Evolutionary conservation across 768 basidiomycete species (phyloP).

Genomic region (Mrakia gelida): DNA sequence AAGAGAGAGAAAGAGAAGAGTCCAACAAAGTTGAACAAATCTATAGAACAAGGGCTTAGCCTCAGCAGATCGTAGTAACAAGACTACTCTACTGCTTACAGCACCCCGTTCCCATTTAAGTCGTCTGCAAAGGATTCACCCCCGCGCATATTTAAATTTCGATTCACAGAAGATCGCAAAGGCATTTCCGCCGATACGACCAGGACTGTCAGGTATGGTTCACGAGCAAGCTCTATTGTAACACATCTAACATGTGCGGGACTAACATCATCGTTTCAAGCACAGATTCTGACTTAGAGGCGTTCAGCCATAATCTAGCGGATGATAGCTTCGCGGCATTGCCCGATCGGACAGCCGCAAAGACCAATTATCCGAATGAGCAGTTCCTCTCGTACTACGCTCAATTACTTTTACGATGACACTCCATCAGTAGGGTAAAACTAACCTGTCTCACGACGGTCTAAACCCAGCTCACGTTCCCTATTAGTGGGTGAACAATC

Average conservation of each 20-base stretch:
- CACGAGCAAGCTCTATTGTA: conserved; percentile 66
- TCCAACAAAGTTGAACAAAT: conserved; percentile 23
- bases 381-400: conserved; percentile 79
- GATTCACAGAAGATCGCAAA: conserved; percentile 54
- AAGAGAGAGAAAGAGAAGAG: conserved; percentile 7
- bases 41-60: conserved; percentile 24
- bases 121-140: conserved; percentile 74
- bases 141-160: conserved; percentile 64
- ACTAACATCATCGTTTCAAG: conserved; percentile 68
- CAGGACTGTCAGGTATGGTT: conserved; percentile 60
- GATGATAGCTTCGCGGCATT: conserved; percentile 75
- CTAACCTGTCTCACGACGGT: conserved; percentile 80
- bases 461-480: conserved; percentile 78
- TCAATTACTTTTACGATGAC: conserved; percentile 71
- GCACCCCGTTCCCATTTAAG: conserved; percentile 70
- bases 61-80: conserved; percentile 63
- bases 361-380: conserved; percentile 79
- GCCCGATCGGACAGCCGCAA: conserved; percentile 72
- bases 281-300: conserved; percentile 78
- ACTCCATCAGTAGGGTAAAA: conserved; percentile 78
- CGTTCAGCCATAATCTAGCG: conserved; percentile 80
- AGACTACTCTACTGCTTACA: conserved; percentile 74
- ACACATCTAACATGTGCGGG: conserved; percentile 63
- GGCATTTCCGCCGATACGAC: conserved; percentile 55
- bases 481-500: conserved; percentile 77